Evolutionary conservation across 2,329 filamentous ascomycete genomes (phyloP), one percentile per base, ranked within the genome.

Genomic region (Aspergillus glaucus): DNA sequence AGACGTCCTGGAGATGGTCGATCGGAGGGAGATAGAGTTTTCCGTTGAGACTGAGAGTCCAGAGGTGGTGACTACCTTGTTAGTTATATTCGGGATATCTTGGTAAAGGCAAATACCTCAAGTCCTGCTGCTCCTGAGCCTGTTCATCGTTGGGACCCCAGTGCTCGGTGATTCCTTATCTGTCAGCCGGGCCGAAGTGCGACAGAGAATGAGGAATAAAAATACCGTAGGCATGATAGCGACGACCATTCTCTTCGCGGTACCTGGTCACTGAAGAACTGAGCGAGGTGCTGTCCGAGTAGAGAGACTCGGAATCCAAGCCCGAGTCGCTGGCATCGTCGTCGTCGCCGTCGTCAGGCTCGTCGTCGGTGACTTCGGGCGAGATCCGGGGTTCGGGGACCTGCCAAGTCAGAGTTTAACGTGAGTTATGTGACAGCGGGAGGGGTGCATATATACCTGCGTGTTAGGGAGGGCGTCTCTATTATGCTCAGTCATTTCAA

Each of bases 1-100:
- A 58, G 8, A 64, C 34, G 15, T 36, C 14, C 34, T 36, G 34
- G 36, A 26, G 54, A 41, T 44, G 21, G 2, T 36, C 34, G 14
- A 36, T 4, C 34, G 34, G 34, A 6, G 34, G 34, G 14, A 36
- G 15, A 36, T 36, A 36, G 14, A 36, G 15, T 17, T 17, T n/a
- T 17, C 34, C 34, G 8, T 36, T 36, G 14, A 36, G 15, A 9
- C 34, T 36, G 6, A 36, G 34, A n/a, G 34, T 36, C 34, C 34
- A 36, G n/a, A 36, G 34, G 14, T 36, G 34, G 34, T 36, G 34
- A 36, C 34, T 36, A n/a, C 26, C 26, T 12, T 9, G 26, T 30
- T 30, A 30, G 26, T 12, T 12, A 30, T 12, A 30, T 30, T 12
- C 10, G 26, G 10, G 26, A 12, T 5, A 4, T 10, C 9, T 4